A percentile compares a stretch with the other conserved stretches of the same genome.
Conservation (phyloP, 2,329 filamentous ascomycete genomes). For the Eurotiales sp. region DNA sequence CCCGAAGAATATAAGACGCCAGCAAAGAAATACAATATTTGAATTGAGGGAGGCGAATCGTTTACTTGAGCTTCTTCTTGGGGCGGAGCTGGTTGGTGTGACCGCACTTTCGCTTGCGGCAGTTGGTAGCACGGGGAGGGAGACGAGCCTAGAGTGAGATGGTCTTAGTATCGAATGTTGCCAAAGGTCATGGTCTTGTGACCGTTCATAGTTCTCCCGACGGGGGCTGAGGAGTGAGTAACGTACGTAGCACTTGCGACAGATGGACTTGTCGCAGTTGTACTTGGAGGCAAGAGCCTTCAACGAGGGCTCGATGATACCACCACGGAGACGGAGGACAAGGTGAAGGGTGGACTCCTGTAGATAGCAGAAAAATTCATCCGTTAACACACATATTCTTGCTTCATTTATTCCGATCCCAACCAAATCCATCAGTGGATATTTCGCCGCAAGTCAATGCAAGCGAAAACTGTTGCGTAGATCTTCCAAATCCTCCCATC, state of each 20-base stretch:
- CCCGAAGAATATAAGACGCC: constrained; percentile 2
- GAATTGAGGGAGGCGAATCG: constrained; percentile 19
- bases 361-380: constrained; percentile 16
- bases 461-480: neutral
- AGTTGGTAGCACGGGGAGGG: constrained; percentile 98
- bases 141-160: constrained; percentile 63
- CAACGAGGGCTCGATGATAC: constrained; percentile 98
- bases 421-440: constrained; percentile 9
- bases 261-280: constrained; percentile 99
- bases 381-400: neutral
- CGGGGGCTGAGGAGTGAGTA: neutral
- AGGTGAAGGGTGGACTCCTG: constrained; percentile 97
- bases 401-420: constrained; percentile 2
- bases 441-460: neutral
- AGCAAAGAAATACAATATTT: constrained; percentile 10
- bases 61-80: constrained; percentile 99
- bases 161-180: neutral
- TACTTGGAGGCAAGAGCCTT: constrained; percentile 99
- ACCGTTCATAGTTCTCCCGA: neutral
- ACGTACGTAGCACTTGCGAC: constrained; percentile 99
- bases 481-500: neutral
- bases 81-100: constrained; percentile 99
- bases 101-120: constrained; percentile 99
- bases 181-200: no score
- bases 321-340: constrained; percentile 97